Evolutionary conservation across 306 rosid genomes (phyloP), one percentile per base, ranked within the genome.

Genomic region (Glycine tomentella): DNA sequence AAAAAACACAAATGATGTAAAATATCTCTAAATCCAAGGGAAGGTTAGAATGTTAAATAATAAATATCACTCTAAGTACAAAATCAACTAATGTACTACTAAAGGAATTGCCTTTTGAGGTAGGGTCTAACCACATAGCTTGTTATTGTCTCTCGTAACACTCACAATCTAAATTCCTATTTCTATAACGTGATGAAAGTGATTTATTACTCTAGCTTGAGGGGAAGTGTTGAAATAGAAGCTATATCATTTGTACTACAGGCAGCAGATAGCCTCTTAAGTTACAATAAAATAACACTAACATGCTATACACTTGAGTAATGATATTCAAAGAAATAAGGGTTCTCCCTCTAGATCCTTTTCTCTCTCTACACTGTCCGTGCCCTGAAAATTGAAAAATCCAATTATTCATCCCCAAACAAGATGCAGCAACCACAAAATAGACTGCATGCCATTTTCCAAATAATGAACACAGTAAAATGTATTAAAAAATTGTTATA

Each of bases 301-400:
- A 57, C 51, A 11, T 42, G 31, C 79, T 57, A 74, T 63, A 57
- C 56, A 20, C 69, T 42, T 74, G 56, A 6, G 44, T 46, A 69
- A 65, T 38, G 20, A n/a, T 53, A 34, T 53, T 72, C 77, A 72
- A 72, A 72, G 33, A 53, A 52, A 53, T 53, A 72, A 36, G 64
- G 34, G 38, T 64, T 64, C 70, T 14, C 70, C 38, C 70, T 38
- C 31, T 65, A 65, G 20, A 65, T 65, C 70, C 50, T 65, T 14
- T 9, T 52, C 77, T 72, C 51, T 53, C 53, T 53, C 49, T 53
- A 53, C 8, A 72, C 6, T 3, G 16, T 38, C 50, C 65, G 53
- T 42, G 42, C n/a, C 49, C 49, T n/a, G 51, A 51, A 53, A 15
- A 44, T 72, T 8, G 15, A 53, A 53, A 72, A 50, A 11, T 79